Evolutionary conservation across 202 grass and related monocot genomes (phyloP).

Genomic region (Sporobolus alterniflorus): DNA sequence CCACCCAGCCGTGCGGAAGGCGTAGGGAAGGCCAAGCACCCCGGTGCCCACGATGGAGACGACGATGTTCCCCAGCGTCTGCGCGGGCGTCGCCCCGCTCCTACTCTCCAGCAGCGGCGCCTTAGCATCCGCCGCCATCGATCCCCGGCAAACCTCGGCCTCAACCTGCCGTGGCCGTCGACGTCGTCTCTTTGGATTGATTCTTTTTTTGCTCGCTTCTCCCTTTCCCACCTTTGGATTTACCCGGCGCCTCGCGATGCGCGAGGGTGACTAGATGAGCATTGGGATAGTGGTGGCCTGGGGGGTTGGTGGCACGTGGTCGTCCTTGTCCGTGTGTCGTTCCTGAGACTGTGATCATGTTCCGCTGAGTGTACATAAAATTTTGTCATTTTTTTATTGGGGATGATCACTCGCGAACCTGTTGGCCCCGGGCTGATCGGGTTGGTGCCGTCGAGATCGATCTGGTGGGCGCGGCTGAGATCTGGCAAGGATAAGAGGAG

Average conservation of each 20-base stretch:
- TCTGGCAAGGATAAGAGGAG: no score
- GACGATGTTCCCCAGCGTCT: constrained; percentile 91
- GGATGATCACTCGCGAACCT: not conserved
- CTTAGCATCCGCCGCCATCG: constrained; percentile 29
- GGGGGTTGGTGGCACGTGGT: not conserved
- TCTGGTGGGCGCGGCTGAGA: not conserved
- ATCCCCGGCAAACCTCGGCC: not conserved
- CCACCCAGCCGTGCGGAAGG: constrained; percentile 80
- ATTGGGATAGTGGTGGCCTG: not conserved
- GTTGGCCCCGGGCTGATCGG: not conserved
- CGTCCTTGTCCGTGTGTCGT: not conserved
- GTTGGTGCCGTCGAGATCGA: not conserved
- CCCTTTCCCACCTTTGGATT: not conserved
- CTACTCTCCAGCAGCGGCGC: constrained; percentile 47
- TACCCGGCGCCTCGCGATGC: not conserved
- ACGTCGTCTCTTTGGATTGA: not conserved
- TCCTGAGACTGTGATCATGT: not conserved
- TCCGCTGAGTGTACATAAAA: not conserved
- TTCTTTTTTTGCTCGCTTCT: not conserved
- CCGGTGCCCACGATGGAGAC: constrained; percentile 94
- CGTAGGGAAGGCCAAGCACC: constrained; percentile 84
- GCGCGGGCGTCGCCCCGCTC: constrained; percentile 52
- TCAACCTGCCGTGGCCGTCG: not conserved
- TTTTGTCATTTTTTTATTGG: not conserved
- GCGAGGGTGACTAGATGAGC: not conserved